Evolutionary conservation across 768 basidiomycete species (phyloP), one percentile per base, ranked within the genome.

Genomic region (Russula sp.): DNA sequence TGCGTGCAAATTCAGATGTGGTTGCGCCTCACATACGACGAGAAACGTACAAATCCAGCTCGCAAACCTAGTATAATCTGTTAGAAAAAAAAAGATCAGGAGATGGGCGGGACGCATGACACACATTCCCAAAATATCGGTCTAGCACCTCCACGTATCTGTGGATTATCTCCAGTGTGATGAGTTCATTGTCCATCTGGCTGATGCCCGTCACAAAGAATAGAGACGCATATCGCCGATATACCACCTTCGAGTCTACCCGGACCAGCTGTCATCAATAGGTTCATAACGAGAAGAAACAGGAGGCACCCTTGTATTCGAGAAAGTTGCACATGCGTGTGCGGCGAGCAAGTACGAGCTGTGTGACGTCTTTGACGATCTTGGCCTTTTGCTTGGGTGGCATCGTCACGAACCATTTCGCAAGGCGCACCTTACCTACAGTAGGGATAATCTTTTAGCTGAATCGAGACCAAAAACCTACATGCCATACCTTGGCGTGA

Each of bases 241-340:
- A 98, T 26, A 97, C 89, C 65, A 98, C 87, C 80, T 96, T 89
- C 55, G 87, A 83, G 69, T 89, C 87, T 89, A 73, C 30, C 18
- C 40, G 52, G 61, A 38, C 51, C 34, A 26, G 18, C 14, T 46
- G 36, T 24, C 34, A 38, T 32, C 18, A 24, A 52, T 24, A 1
- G 53, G n/a, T 55, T 14, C 22, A 13, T 32, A 49, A 16, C 28
- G 30, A 67, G 30, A 34, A 26, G 30, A 48, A 56, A 57, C 1
- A 40, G 14, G n/a, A 13, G 64, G 69, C 64, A 89, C 95, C 95
- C 79, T 95, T 97, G 80, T 97, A 97, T 74, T 98, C 96, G 46
- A 98, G 76, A 71, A 98, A 89, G 76, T 98, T 98, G 73, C 94
- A 97, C 92, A 94, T 95, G 61, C 89, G 81, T 56, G 90, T 91